Conservation (phyloP, 2,329 filamentous ascomycete species). For the Sporothrix curviconia region DNA sequence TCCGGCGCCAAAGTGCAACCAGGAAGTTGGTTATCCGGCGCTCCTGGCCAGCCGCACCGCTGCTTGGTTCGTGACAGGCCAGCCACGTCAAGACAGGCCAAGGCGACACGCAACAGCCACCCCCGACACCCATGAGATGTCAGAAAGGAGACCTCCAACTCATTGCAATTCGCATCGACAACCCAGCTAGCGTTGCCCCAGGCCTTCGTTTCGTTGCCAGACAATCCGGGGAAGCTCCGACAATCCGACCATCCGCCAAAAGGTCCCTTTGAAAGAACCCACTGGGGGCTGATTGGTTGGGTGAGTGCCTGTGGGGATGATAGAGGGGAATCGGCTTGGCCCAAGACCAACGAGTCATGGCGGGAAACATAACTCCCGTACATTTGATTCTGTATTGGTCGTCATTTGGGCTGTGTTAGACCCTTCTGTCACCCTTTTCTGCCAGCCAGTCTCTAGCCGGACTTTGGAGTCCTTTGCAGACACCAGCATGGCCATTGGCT, state of each 20-base stretch:
- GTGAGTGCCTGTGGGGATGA: background rate
- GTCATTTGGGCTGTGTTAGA: background rate
- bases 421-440: background rate
- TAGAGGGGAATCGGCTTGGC: background rate
- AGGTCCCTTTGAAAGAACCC: background rate
- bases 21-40: conserved; percentile 4
- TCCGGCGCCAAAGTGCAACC: background rate
- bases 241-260: background rate
- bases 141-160: too few relatives aligned
- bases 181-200: background rate
- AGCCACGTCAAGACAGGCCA: background rate
- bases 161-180: background rate
- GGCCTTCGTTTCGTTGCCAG: background rate
- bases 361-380: background rate
- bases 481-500: background rate
- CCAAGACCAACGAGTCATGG: too few relatives aligned
- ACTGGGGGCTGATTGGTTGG: background rate
- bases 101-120: background rate
- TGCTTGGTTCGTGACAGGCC: too few relatives aligned
- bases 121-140: too few relatives aligned
- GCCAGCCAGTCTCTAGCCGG: too few relatives aligned
- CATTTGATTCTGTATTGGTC: background rate
- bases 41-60: too few relatives aligned
- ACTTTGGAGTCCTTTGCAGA: background rate
- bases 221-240: background rate